Evolutionary conservation across 768 basidiomycete genomes (phyloP).

Genomic region (Kwoniella shandongensis): DNA sequence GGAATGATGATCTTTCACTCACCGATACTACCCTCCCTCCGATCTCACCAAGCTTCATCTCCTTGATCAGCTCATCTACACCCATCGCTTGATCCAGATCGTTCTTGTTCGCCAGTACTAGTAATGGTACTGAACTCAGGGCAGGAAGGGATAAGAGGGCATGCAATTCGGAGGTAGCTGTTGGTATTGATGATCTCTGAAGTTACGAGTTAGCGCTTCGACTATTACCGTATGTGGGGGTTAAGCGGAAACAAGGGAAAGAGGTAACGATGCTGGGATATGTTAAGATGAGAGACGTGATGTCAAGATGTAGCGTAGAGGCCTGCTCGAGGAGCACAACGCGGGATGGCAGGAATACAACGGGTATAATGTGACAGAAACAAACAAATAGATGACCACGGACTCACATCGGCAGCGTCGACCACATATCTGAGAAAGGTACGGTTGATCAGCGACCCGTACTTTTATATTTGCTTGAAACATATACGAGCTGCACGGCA

Average conservation of each 20-base stretch:
- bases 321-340: no score
- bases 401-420: conserved; percentile 81
- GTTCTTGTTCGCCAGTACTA: conserved; percentile 81
- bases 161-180: conserved; percentile 46
- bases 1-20: conserved; percentile 12
- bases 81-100: conserved; percentile 73
- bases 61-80: conserved; percentile 78
- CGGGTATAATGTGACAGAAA: no score
- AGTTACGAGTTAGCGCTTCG: not conserved
- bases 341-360: no score
- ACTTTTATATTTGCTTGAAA: no score
- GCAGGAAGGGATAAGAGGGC: conserved; percentile 43
- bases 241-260: no score
- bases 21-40: conserved; percentile 47
- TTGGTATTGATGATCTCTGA: conserved; percentile 35
- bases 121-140: conserved; percentile 35
- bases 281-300: no score
- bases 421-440: conserved; percentile 72
- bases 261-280: no score
- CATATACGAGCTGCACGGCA: conserved; percentile 2
- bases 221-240: no score
- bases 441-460: conserved; percentile 8
- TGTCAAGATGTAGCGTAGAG: no score
- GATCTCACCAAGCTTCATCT: conserved; percentile 60
- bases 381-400: no score